phyloP scores from a whole-genome alignment of 768 basidiomycete genomes.

The Chalciporus chontae region DNA sequence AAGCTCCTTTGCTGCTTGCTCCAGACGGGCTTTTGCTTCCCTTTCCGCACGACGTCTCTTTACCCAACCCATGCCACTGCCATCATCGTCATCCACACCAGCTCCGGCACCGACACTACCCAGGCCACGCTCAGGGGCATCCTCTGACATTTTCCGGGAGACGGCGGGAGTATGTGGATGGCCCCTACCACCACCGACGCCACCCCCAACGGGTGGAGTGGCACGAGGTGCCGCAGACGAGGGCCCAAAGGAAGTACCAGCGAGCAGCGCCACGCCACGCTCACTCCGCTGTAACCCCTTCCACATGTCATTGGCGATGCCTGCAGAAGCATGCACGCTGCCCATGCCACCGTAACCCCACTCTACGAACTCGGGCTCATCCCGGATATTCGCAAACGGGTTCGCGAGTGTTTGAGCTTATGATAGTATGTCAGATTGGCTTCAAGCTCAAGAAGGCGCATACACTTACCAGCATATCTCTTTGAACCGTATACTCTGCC shows the following conservation, averaged over 20 bases:
- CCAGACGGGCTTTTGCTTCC: constrained; percentile 36
- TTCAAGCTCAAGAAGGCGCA: neutral
- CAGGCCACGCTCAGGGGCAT: constrained; percentile 28
- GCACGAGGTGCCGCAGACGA: constrained; percentile 26
- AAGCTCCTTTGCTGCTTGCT: constrained; percentile 15
- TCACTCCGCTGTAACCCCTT: constrained; percentile 25
- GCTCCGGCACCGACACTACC: constrained; percentile 18
- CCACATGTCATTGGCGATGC: constrained; percentile 28
- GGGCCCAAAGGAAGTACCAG: constrained; percentile 9
- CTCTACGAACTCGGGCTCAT: constrained; percentile 82
- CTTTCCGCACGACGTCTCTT: constrained; percentile 58
- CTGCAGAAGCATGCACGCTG: constrained; percentile 34
- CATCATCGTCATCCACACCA: constrained; percentile 63
- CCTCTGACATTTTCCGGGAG: constrained; percentile 17
- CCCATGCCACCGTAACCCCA: constrained; percentile 93
- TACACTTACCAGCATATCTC: constrained; percentile 23
- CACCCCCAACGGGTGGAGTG: constrained; percentile 19
- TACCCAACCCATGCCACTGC: constrained; percentile 86
- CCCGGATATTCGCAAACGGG: constrained; percentile 60
- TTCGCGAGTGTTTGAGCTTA: constrained; percentile 40
- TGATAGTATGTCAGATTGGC: neutral
- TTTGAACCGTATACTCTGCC: constrained; percentile 76
- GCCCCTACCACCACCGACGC: constrained; percentile 9
- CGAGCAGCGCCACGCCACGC: constrained; percentile 24
- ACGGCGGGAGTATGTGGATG: constrained; percentile 7